Conservation (phyloP, 331 rosid species). For the Quercus lobata region DNA sequence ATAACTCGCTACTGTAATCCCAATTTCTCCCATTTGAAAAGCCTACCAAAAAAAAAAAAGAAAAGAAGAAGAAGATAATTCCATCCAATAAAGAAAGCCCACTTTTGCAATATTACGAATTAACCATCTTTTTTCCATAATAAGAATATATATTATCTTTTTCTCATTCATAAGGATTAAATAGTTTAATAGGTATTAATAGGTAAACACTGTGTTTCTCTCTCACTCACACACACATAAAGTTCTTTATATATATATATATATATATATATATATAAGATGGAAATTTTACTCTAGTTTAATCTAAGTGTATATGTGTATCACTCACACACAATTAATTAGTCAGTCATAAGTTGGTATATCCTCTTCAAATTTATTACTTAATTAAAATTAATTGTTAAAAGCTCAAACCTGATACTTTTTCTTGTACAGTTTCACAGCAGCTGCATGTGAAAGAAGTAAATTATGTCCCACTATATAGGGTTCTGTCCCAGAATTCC, state of each 20-base stretch:
- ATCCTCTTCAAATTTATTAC: no score
- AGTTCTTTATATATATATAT: no score
- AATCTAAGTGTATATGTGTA: no score
- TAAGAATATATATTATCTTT: neutral
- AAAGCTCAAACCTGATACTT: constrained; percentile 49
- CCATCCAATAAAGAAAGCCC: neutral
- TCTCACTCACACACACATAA: no score
- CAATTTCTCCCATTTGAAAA: constrained; percentile 62
- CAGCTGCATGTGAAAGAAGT: constrained; percentile 61
- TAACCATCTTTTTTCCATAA: neutral
- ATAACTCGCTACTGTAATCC: constrained; percentile 41
- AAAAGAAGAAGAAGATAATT: no score
- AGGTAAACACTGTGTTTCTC: no score
- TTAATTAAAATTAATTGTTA: neutral
- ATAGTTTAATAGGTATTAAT: no score
- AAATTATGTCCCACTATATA: constrained; percentile 56
- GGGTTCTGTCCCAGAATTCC: constrained; percentile 63
- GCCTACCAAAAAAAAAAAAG: constrained; percentile 15
- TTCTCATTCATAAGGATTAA: neutral
- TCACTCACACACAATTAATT: no score
- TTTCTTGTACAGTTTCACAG: constrained; percentile 43
- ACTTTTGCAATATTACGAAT: neutral
- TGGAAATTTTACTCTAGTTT: no score
- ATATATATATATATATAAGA: no score
- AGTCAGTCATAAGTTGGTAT: no score